Conservation (phyloP, 1,284 basidiomycete species). For the Boletus smithii region DNA sequence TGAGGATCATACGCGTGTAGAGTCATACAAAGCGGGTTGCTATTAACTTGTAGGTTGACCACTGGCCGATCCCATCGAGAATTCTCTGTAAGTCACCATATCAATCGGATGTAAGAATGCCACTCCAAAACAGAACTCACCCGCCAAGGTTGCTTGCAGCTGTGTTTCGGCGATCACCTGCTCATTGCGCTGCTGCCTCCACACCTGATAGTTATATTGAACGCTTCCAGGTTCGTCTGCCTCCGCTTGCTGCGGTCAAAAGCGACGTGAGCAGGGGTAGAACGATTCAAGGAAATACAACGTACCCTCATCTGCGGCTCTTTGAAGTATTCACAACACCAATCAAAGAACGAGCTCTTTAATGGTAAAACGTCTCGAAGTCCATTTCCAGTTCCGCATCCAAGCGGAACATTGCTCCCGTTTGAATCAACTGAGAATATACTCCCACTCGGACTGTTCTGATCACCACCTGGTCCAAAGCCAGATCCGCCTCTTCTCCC, state of each 20-base stretch:
- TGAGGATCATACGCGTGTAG: constrained; percentile 95
- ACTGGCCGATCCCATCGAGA: constrained; percentile 81
- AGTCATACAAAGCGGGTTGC: constrained; percentile 73
- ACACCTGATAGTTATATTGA: constrained; percentile 93
- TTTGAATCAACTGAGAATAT: constrained; percentile 70
- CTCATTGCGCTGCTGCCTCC: constrained; percentile 92
- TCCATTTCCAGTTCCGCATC: constrained; percentile 68
- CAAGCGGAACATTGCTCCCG: constrained; percentile 58
- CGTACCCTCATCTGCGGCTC: constrained; percentile 96
- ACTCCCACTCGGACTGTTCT: constrained; percentile 68
- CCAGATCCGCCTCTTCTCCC: constrained; percentile 35
- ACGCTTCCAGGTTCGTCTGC: constrained; percentile 92
- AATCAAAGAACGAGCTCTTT: constrained; percentile 91
- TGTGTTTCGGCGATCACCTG: constrained; percentile 71
- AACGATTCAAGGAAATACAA: constrained; percentile 15
- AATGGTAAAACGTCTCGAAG: constrained; percentile 79
- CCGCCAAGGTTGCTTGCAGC: constrained; percentile 66
- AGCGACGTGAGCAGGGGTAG: constrained; percentile 10
- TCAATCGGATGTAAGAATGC: constrained; percentile 5
- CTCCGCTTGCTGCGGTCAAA: constrained; percentile 71
- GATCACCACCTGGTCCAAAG: constrained; percentile 19
- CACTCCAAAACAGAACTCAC: constrained; percentile 44
- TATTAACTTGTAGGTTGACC: constrained; percentile 67
- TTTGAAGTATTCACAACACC: constrained; percentile 96
- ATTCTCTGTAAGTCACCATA: constrained; percentile 34